phyloP scores from a whole-genome alignment of 2,329 filamentous ascomycete species.

The Chaetothyriales sp. region DNA sequence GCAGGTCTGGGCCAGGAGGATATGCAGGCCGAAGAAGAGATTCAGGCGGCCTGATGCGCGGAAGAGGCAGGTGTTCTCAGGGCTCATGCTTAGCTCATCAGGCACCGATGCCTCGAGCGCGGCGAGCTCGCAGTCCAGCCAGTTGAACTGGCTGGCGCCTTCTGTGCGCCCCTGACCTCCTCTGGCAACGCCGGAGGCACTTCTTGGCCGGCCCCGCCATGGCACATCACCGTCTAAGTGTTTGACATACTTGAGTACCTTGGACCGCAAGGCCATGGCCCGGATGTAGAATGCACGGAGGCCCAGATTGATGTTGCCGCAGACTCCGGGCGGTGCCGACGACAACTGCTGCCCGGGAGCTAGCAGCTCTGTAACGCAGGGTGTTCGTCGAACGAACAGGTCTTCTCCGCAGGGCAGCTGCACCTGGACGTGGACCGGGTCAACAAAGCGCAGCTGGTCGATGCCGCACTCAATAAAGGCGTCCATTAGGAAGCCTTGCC shows the following conservation, averaged over 20 bases:
- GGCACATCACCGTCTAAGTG: not conserved
- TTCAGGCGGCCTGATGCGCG: not conserved
- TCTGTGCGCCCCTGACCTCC: not conserved
- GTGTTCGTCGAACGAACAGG: not conserved
- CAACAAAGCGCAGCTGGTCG: slow-evolving; percentile 15
- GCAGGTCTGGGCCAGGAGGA: not conserved
- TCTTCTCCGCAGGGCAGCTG: not conserved
- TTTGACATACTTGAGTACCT: not conserved
- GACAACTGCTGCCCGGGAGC: not conserved
- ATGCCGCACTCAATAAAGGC: slow-evolving; percentile 20
- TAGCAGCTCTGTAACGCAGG: not conserved
- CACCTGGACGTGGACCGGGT: not conserved
- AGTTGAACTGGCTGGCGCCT: not conserved
- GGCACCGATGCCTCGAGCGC: not conserved
- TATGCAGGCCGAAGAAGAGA: not conserved
- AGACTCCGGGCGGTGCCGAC: not conserved
- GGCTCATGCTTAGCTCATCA: not conserved
- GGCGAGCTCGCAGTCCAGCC: too few species aligned
- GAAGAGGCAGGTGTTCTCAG: not conserved
- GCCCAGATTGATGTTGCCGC: not conserved
- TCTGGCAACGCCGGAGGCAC: not conserved
- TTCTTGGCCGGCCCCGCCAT: not conserved
- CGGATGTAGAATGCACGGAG: not conserved
- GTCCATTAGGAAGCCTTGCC: slow-evolving; percentile 22
- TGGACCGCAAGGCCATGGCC: not conserved